Evolutionary conservation across 2,329 filamentous ascomycete species (phyloP), one percentile per base, ranked within the genome.

Genomic region (Orbilia oligospora): DNA sequence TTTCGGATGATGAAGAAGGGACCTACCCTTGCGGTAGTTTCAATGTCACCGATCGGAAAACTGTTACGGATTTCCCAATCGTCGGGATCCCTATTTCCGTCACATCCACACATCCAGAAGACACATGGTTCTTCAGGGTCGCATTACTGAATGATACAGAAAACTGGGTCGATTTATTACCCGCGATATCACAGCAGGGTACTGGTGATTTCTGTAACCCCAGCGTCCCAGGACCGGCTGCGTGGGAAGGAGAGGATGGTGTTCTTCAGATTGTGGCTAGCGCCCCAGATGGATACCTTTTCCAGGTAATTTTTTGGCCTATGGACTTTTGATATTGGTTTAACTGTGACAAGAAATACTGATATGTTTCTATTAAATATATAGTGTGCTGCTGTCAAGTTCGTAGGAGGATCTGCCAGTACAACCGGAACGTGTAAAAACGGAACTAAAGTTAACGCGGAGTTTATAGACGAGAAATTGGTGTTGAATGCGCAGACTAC

Each of bases 381-480:
- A 14, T 53, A 79, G 76, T 79, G 76, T 41, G 64, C 76, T 2
- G 76, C 76, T 16, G 65, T 79, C 5, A 79, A 68, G 46, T 79
- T 79, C 16, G 38, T 69, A 14, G 30, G 44, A 44, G 70, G 64
- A 1, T 48, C 20, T 3, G 64, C 70, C 20, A 46, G 41, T 6
- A 36, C 16, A 18, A 38, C 69, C 12, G 64, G 36, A 4, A 64
- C 36, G 2, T 79, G 76, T 20, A 69, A 48, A 22, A 79, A 73
- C 36, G 76, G 51, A 18, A 58, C 69, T 1, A 66, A 20, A 0
- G 63, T 78, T 3, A 58, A 36, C 1, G 68, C 53, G 1, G 18
- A 33, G 10, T 78, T 48, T 27, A 20, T 36, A 0, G 12, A 68
- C 16, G 75, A 71, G 12, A 69, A 20, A 18, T 38, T 78, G 30